Evolutionary conservation across 768 basidiomycete species (phyloP).

Genomic region (Panaeolus papilionaceus): DNA sequence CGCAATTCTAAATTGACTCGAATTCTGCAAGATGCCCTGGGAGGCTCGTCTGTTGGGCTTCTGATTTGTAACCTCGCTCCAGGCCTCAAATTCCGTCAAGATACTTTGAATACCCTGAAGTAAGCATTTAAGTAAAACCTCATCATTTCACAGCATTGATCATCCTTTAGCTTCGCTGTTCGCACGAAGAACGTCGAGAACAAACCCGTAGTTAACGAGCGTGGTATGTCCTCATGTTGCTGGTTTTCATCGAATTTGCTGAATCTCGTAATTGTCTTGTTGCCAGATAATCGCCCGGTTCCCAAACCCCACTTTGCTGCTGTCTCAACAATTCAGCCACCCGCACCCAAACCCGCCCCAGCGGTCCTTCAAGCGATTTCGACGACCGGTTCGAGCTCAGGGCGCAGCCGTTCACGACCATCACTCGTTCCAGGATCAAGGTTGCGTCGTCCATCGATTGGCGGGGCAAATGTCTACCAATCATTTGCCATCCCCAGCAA

Average conservation of each 20-base stretch:
- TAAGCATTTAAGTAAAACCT: constrained; percentile 36
- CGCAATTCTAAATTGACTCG: constrained; percentile 90
- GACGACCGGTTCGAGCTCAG: constrained; percentile 37
- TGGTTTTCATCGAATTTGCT: constrained; percentile 4
- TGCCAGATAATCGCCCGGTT: constrained; percentile 60
- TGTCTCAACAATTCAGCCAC: constrained; percentile 44
- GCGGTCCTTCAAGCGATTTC: constrained; percentile 51
- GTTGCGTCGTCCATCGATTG: constrained; percentile 41
- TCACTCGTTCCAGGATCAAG: constrained; percentile 46
- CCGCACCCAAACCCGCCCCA: constrained; percentile 51
- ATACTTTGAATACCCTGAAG: constrained; percentile 94
- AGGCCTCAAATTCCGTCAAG: constrained; percentile 80
- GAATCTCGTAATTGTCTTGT: constrained; percentile 10
- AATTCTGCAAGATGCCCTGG: constrained; percentile 89
- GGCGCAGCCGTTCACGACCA: constrained; percentile 35
- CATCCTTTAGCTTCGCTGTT: constrained; percentile 66
- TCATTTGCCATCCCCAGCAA: constrained; percentile 41
- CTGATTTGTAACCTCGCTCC: constrained; percentile 91
- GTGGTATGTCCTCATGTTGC: constrained; percentile 49
- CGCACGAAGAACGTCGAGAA: constrained; percentile 90
- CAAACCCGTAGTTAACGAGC: constrained; percentile 78
- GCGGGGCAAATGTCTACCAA: constrained; percentile 41
- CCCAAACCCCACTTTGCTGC: constrained; percentile 74
- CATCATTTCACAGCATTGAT: constrained; percentile 10
- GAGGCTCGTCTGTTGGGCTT: constrained; percentile 79